A percentile compares a stretch with the other conserved stretches of the same genome.
Evolutionary conservation across 176 grass and related monocot genomes (phyloP).

Genomic region (Musa beccarii): DNA sequence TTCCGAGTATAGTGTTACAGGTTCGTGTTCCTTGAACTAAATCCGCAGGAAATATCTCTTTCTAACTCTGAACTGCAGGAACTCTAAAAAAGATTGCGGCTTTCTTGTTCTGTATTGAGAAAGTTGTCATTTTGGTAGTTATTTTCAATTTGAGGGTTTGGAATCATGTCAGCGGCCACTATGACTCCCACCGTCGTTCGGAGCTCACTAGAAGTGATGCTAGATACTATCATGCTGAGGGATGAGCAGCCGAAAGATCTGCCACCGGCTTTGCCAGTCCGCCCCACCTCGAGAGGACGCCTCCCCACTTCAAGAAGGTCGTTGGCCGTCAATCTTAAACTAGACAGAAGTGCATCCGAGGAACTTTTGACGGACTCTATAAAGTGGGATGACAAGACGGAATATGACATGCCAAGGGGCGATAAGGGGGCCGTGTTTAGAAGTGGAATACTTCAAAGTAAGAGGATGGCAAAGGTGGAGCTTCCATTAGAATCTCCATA

Average conservation of each 20-base stretch:
- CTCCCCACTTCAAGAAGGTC: conserved; percentile 53
- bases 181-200: conserved; percentile 30
- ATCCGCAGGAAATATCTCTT: background rate
- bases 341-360: conserved; percentile 34
- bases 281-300: conserved; percentile 69
- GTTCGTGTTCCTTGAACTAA: background rate
- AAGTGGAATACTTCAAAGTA: background rate
- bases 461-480: background rate
- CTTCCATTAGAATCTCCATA: background rate
- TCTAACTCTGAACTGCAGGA: background rate
- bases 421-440: background rate
- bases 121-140: background rate
- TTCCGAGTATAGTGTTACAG: background rate
- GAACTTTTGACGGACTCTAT: background rate
- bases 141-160: background rate
- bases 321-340: conserved; percentile 42
- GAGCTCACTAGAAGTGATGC: conserved; percentile 91
- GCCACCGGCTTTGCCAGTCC: conserved; percentile 71
- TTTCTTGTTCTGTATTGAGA: background rate
- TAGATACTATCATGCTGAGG: conserved; percentile 58
- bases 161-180: background rate
- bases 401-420: background rate
- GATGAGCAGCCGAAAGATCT: conserved; percentile 70
- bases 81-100: background rate
- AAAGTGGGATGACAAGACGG: too few species aligned